These are phyloP conservation scores for Pythium rhizo-oryzae DNA, from an alignment of 352 stramenopile genomes.

Conservation along the genomic window DNA sequence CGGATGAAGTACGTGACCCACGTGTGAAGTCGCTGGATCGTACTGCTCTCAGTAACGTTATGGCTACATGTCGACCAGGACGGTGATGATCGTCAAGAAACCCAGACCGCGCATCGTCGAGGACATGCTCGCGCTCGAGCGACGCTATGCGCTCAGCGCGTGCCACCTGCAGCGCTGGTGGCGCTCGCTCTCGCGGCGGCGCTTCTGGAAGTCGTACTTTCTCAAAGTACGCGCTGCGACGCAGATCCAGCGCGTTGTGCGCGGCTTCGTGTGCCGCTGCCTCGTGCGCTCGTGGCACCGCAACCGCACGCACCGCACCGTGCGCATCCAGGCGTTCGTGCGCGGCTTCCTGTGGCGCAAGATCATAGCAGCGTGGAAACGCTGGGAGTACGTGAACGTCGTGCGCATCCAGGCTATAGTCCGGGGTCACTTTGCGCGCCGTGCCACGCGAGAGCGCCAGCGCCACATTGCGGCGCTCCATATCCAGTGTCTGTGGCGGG, in stretches of 20 bases:
- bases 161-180: conserved; percentile 62
- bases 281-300: conserved; percentile 58
- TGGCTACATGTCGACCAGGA: not conserved
- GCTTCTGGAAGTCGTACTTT: conserved; percentile 55
- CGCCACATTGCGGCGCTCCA: conserved; percentile 43
- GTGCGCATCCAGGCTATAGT: conserved; percentile 69
- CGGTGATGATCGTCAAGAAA: conserved; percentile 32
- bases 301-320: conserved; percentile 51
- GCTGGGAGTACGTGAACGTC: conserved; percentile 64
- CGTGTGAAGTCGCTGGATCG: too few species aligned
- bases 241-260: conserved; percentile 56
- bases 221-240: conserved; percentile 41
- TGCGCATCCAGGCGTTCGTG: conserved; percentile 60
- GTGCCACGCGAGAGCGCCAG: conserved; percentile 11
- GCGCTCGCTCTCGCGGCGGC: conserved; percentile 38
- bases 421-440: conserved; percentile 46
- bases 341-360: conserved; percentile 53
- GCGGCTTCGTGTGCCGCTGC: conserved; percentile 54
- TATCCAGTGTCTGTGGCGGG: conserved; percentile 73
- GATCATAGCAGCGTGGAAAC: conserved; percentile 49
- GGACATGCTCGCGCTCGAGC: conserved; percentile 73
- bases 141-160: conserved; percentile 51
- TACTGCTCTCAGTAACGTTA: not conserved
- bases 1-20: conserved; percentile 28
- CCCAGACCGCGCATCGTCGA: conserved; percentile 63